These are phyloP conservation scores for Tetragonia tetragonoides DNA, from an alignment of 148 eudicot genomes.

Conservation along the genomic window DNA sequence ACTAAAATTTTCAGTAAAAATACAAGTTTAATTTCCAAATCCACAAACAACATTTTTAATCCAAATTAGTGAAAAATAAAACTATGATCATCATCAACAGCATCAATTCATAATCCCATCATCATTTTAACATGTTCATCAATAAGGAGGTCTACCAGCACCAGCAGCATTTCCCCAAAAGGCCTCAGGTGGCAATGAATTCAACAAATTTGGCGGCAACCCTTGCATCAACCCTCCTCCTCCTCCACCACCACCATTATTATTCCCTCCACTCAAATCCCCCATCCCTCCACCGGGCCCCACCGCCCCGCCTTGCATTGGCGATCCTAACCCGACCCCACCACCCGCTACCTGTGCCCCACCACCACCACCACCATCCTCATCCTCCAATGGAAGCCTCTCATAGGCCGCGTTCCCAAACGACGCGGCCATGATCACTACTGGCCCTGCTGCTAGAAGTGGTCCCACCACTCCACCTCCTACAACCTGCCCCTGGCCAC, in stretches of 20 bases:
- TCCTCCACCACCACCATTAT: not conserved
- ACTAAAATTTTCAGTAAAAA: too few relatives aligned
- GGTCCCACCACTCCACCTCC: slow-evolving; percentile 45
- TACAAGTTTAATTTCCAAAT: too few relatives aligned
- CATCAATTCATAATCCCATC: too few relatives aligned
- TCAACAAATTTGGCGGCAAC: slow-evolving; percentile 33
- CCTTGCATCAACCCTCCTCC: slow-evolving; percentile 20
- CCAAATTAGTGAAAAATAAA: too few relatives aligned
- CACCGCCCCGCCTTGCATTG: not conserved
- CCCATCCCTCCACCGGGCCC: slow-evolving; percentile 6
- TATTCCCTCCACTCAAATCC: not conserved
- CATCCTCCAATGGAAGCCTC: slow-evolving; percentile 36
- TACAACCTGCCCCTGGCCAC: slow-evolving; percentile 44
- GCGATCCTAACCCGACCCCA: slow-evolving; percentile 21
- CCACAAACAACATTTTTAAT: too few relatives aligned
- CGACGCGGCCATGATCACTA: slow-evolving; percentile 45
- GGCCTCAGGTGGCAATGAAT: slow-evolving; percentile 29
- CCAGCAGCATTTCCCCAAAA: slow-evolving; percentile 28
- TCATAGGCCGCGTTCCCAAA: slow-evolving; percentile 50
- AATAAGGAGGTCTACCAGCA: slow-evolving; percentile 25
- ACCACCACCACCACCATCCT: slow-evolving; percentile 14
- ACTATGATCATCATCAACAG: too few relatives aligned
- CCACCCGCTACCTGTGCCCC: slow-evolving; percentile 20
- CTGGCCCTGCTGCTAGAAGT: slow-evolving; percentile 36
- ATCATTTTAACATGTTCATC: too few relatives aligned